Base-by-base conservation (phyloP, 164 flowering plant genomes). In the Umbellularia californica region DNA sequence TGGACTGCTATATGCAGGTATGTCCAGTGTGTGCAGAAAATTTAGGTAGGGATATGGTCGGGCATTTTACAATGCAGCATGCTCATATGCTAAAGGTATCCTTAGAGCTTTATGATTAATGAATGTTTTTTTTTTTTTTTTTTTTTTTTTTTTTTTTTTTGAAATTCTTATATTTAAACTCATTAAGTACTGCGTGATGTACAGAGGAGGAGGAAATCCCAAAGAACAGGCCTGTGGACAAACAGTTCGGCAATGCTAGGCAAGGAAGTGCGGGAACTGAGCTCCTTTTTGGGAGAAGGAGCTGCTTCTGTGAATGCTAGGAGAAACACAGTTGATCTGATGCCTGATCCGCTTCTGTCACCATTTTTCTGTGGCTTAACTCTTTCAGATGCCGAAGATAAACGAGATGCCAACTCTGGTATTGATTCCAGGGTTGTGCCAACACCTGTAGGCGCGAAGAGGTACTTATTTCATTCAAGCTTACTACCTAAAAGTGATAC, bases 1-100 rank as follows among this genome's bases (percentile, higher is more conserved):
- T 25, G 5, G 47, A 15, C 74, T 68, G 22, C 63, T 63, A 41
- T 70, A 74, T 77, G 74, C 87, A 94, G 98, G 98, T 94, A 68
- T 94, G 98, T 82, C 98, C 98, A 63, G 74, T 90, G 19, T 94
- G 98, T 83, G 97, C 97, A 13, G 90, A 82, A 70, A 90, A 85
- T 82, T 79, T 91, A 71, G 96, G 97, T 52, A 90, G 83, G 80
- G 94, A 92, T 84, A 84, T 84, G 52, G 77, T 83, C 55, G 90
- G 84, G 23, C 98, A 94, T 86, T 92, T 94, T 70, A 82, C 76
- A 10, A 66, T 79, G 71, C 93, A 88, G 28, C 98, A 92, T 79
- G 71, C 92, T 15, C 88, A 85, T 78, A 84, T 90, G 64, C 69
- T 92, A 28, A 90, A 90, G 97, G 95, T 92, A 82, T 60, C 24